These are phyloP conservation scores for Rutidosis leptorrhynchoides DNA, from an alignment of 129 eudicot species.

Conservation along the genomic window DNA sequence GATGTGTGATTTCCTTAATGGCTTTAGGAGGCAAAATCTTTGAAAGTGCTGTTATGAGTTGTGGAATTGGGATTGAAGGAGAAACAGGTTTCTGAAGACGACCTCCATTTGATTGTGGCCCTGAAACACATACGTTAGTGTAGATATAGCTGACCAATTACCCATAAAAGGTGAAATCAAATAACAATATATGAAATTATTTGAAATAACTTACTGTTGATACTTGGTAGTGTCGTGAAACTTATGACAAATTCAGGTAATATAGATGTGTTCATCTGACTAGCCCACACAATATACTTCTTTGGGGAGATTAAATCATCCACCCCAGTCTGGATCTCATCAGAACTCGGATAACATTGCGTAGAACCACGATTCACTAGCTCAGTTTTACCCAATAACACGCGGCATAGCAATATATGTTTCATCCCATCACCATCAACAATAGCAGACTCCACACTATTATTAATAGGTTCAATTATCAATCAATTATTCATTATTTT, in stretches of 20 bases:
- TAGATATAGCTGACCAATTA: background rate
- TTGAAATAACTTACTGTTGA: constrained; percentile 31
- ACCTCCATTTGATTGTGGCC: constrained; percentile 18
- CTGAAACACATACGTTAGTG: constrained; percentile 21
- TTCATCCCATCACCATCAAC: constrained; percentile 57
- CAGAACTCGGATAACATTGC: constrained; percentile 59
- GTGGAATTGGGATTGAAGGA: constrained; percentile 73
- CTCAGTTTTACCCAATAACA: constrained; percentile 62
- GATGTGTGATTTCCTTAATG: constrained; percentile 39
- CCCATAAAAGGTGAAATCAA: background rate
- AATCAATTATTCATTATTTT: background rate
- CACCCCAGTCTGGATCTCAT: constrained; percentile 61
- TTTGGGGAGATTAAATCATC: constrained; percentile 45
- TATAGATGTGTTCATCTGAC: constrained; percentile 62
- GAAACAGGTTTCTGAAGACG: constrained; percentile 45
- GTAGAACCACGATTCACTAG: constrained; percentile 46
- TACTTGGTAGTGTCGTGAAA: constrained; percentile 37
- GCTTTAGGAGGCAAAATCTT: constrained; percentile 51
- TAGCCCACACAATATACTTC: constrained; percentile 57
- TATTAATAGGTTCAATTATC: too few species aligned
- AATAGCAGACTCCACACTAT: constrained; percentile 46
- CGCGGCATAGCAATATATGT: constrained; percentile 70
- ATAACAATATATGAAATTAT: background rate
- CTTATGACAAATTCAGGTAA: constrained; percentile 64
- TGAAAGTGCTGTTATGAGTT: constrained; percentile 53